A percentile compares a stretch with the other conserved stretches of the same genome.
Evolutionary conservation across 768 basidiomycete species (phyloP).

Genomic region (Termitomyces sp.): DNA sequence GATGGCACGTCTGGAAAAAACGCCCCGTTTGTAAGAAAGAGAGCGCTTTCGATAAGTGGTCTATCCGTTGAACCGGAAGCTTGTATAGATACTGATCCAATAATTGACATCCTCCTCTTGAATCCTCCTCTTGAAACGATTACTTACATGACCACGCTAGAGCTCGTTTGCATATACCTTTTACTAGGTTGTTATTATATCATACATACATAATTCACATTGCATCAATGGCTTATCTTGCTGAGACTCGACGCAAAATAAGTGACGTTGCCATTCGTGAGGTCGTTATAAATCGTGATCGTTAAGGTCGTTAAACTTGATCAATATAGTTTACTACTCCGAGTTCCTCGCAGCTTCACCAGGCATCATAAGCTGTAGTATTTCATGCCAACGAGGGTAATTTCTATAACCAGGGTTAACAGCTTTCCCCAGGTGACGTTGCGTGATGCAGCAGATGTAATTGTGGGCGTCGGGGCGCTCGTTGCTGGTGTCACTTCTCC

Average conservation of each 20-base stretch:
- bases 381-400: slow-evolving; percentile 1
- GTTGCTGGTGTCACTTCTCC: slow-evolving; percentile 28
- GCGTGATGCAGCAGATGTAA: slow-evolving; percentile 20
- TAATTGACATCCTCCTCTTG: too few relatives aligned
- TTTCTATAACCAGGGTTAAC: not conserved
- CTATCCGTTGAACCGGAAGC: slow-evolving; percentile 34
- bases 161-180: not conserved
- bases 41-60: slow-evolving; percentile 44
- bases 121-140: not conserved
- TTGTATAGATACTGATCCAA: too few relatives aligned
- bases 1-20: slow-evolving; percentile 67
- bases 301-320: not conserved
- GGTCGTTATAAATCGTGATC: slow-evolving; percentile 7
- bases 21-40: slow-evolving; percentile 29
- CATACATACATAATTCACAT: not conserved
- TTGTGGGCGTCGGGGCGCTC: slow-evolving; percentile 11
- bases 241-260: not conserved
- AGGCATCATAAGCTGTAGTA: not conserved
- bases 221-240: not conserved
- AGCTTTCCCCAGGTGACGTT: slow-evolving; percentile 1
- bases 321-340: not conserved
- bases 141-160: not conserved
- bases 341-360: not conserved
- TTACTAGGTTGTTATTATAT: not conserved
- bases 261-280: not conserved